Percentiles rank a stretch among this genome's conserved stretches.
Evolutionary conservation across 495 filamentous ascomycete species (phyloP).

Genomic region (Haplographium delicatum): DNA sequence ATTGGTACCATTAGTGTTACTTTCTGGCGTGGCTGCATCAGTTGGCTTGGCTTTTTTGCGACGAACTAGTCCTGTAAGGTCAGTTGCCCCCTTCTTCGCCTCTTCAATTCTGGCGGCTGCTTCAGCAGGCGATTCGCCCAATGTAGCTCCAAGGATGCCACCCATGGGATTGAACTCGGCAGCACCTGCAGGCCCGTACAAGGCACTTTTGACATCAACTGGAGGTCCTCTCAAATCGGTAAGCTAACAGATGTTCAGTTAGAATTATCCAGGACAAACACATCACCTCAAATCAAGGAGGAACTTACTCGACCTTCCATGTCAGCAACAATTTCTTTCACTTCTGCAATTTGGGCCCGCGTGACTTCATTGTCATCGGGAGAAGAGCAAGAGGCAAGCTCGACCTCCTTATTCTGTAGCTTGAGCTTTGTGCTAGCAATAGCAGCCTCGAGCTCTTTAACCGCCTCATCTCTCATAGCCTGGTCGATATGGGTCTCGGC

Average conservation of each 20-base stretch:
- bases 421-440: slow-evolving; percentile 74
- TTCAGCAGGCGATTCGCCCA: slow-evolving; percentile 59
- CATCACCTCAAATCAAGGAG: slow-evolving; percentile 15
- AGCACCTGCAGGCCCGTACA: slow-evolving; percentile 39
- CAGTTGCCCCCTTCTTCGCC: slow-evolving; percentile 73
- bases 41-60: slow-evolving; percentile 56
- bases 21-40: slow-evolving; percentile 10
- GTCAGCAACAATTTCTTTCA: slow-evolving; percentile 79
- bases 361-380: slow-evolving; percentile 54
- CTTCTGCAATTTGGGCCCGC: slow-evolving; percentile 66
- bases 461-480: slow-evolving; percentile 67
- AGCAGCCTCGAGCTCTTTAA: slow-evolving; percentile 70
- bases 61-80: slow-evolving; percentile 79
- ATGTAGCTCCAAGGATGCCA: slow-evolving; percentile 68
- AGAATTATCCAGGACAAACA: neutral
- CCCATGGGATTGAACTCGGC: slow-evolving; percentile 42
- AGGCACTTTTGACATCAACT: slow-evolving; percentile 53
- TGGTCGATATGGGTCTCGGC: slow-evolving; percentile 49
- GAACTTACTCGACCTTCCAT: slow-evolving; percentile 74
- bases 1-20: slow-evolving; percentile 17
- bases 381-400: slow-evolving; percentile 46
- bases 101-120: slow-evolving; percentile 67
- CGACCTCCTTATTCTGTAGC: slow-evolving; percentile 66
- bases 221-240: slow-evolving; percentile 69
- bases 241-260: slow-evolving; percentile 47